These are phyloP conservation scores for Posidonia oceanica DNA, from an alignment of 116 monocot genomes.

Conservation along the genomic window DNA sequence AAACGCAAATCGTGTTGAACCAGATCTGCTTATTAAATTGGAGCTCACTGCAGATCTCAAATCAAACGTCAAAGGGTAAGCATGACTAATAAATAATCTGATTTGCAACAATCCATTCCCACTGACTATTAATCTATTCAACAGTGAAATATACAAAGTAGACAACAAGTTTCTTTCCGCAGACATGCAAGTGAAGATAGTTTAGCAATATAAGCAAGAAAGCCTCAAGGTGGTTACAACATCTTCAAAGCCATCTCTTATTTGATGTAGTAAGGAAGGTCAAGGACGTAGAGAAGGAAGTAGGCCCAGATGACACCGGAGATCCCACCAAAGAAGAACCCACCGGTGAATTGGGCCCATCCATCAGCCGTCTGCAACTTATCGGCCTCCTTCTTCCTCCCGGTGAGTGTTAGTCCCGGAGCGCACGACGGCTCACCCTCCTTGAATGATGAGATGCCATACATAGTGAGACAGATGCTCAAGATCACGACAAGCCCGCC, in stretches of 20 bases:
- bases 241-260: slow-evolving; percentile 10
- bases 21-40: too few relatives aligned
- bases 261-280: slow-evolving; percentile 96
- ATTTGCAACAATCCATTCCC: too few relatives aligned
- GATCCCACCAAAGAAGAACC: slow-evolving; percentile 95
- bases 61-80: too few relatives aligned
- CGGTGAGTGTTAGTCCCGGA: slow-evolving; percentile 72
- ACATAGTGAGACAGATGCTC: slow-evolving; percentile 85
- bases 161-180: background rate
- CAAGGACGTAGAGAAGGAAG: slow-evolving; percentile 90
- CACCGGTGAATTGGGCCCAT: slow-evolving; percentile 83
- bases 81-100: too few relatives aligned
- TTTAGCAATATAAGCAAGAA: too few relatives aligned
- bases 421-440: slow-evolving; percentile 83
- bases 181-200: background rate
- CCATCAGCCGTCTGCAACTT: slow-evolving; percentile 95
- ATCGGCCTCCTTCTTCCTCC: slow-evolving; percentile 90
- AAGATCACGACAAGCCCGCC: slow-evolving; percentile 84
- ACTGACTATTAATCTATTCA: too few relatives aligned
- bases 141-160: too few relatives aligned
- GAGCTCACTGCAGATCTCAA: too few relatives aligned
- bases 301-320: slow-evolving; percentile 91
- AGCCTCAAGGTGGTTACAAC: too few relatives aligned
- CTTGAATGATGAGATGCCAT: slow-evolving; percentile 77
- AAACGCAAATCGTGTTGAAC: too few relatives aligned